Conservation (phyloP, 345 rosid species). For the Pistacia vera region DNA sequence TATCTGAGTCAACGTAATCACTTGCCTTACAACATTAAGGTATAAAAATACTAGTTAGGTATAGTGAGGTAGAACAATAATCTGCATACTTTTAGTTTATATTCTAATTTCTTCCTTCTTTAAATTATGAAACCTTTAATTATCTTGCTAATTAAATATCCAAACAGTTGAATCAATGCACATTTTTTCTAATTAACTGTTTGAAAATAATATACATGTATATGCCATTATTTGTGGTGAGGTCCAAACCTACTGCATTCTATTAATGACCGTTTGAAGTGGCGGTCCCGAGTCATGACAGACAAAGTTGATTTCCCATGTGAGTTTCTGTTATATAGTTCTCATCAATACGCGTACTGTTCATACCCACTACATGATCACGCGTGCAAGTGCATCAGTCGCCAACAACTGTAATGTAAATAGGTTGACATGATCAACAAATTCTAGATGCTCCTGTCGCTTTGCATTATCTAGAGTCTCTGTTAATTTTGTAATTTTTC, state of each 20-base stretch:
- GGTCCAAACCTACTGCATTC: constrained; percentile 6
- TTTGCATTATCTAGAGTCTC: constrained; percentile 2
- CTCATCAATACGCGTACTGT: constrained; percentile 18
- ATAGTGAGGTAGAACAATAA: background rate
- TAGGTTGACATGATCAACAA: constrained; percentile 26
- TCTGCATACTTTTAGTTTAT: background rate
- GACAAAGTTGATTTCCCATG: constrained; percentile 29
- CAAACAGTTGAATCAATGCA: too few species aligned
- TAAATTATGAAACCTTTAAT: too few species aligned
- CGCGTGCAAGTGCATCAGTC: constrained; percentile 14
- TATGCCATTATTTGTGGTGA: background rate
- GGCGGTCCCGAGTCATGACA: constrained; percentile 18
- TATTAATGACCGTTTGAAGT: constrained; percentile 21
- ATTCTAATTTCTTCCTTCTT: background rate
- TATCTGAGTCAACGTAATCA: background rate
- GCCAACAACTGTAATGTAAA: constrained; percentile 17
- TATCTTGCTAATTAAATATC: too few species aligned
- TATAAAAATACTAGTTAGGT: background rate
- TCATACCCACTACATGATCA: constrained; percentile 8
- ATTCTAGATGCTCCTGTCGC: constrained; percentile 15
- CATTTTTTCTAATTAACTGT: background rate
- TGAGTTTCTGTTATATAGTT: constrained; percentile 24
- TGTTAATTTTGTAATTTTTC: background rate
- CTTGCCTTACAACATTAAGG: background rate
- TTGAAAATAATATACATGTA: background rate